phyloP scores from a whole-genome alignment of 192 early-diverging fungal species.

The Coemansia javaensis region DNA sequence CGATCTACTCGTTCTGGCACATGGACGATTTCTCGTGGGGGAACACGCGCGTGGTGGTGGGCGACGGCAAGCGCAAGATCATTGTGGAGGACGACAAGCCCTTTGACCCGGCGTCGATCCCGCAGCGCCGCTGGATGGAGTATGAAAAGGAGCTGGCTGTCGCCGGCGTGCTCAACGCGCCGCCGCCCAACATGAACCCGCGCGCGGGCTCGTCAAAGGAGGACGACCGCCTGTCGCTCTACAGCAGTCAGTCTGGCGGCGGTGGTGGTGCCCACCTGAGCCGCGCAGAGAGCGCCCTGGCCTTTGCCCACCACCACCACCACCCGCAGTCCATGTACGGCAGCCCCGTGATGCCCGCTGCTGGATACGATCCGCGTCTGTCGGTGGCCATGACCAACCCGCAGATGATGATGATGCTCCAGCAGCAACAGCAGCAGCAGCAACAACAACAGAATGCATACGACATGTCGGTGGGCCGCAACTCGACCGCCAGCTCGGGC shows the following conservation, averaged over 20 bases:
- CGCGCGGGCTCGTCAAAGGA: slow-evolving; percentile 26
- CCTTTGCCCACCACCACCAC: slow-evolving; percentile 10
- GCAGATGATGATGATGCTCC: slow-evolving; percentile 25
- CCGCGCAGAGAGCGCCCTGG: slow-evolving; percentile 39
- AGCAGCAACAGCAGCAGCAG: slow-evolving; percentile 40
- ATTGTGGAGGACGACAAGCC: slow-evolving; percentile 66
- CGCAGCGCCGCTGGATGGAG: slow-evolving; percentile 81
- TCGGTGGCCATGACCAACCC: slow-evolving; percentile 44
- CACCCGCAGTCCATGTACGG: slow-evolving; percentile 36
- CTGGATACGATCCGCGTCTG: slow-evolving; percentile 26
- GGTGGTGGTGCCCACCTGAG: slow-evolving; percentile 25
- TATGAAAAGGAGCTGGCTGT: slow-evolving; percentile 77
- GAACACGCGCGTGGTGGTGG: slow-evolving; percentile 82
- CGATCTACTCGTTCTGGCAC: slow-evolving; percentile 98
- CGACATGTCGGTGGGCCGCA: slow-evolving; percentile 4
- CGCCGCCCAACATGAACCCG: slow-evolving; percentile 40
- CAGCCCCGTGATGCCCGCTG: neutral
- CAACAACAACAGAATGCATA: no score
- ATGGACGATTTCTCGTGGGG: slow-evolving; percentile 99
- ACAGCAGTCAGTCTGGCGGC: slow-evolving; percentile 32
- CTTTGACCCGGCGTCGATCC: slow-evolving; percentile 85
- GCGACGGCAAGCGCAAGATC: slow-evolving; percentile 62
- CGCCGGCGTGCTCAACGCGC: slow-evolving; percentile 27
- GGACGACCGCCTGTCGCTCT: slow-evolving; percentile 22
- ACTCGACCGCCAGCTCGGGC: slow-evolving; percentile 5